Base-by-base conservation (phyloP, 805 yeast species). In the Barnettozyma sp. region DNA sequence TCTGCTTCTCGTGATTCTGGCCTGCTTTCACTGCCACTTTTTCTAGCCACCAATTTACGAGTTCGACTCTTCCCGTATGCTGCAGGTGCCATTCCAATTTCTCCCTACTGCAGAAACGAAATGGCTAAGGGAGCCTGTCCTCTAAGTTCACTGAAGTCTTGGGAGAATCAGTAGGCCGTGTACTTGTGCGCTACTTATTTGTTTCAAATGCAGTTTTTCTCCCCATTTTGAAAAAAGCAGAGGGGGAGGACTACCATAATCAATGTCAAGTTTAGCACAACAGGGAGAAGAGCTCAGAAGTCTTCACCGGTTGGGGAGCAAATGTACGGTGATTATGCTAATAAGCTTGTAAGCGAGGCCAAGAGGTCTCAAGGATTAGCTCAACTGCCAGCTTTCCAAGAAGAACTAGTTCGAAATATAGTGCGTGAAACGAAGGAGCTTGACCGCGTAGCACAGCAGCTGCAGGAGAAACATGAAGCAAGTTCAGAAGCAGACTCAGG, bases 321-420 rank as follows among this genome's bases (percentile, higher is more conserved):
- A 17, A 90, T 90, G 98, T 85, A 85, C 50, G 97, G 97, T 20
- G 97, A 88, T 49, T 50, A 73, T 5, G 96, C 90, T 2, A 73
- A 76, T 42, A 90, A 90, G 56, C 71, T 90, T n/a, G 69, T 84
- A 2, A 65, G 76, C 23, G 97, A 92, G 40, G 92, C 97, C 12
- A 82, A 87, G 43, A 66, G 97, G 45, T 64, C 95, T 0, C 71
- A 70, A 40, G 70, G 74, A 16, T 60, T 90, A 22, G 80, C 78
- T 8, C 65, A 63, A 11, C 52, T 83, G 2, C 88, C 97, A 1
- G 60, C 72, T 9, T 87, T 80, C 53, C 83, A 80, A 43, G 76
- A 77, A 15, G 90, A 82, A 16, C 57, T 82, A 6, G 79, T 88
- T 5, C 70, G 82, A 25, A 71, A 71, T 10, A 73, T 88, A 9